Conservation (phyloP, 176 grass and related monocot genomes). For the maize (Zea mays) region Zm-B73-REFERENCE-NAM-5.0 NC_050103.1:19470001-19470500, state of each 20-base stretch:
- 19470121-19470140: slow-evolving; percentile 29
- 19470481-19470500: slow-evolving; percentile 75
- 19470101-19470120: neutral
- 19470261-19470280: slow-evolving; percentile 52
- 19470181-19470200: slow-evolving; percentile 45
- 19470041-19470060: too few relatives aligned
- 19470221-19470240: slow-evolving; percentile 54
- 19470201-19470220: slow-evolving; percentile 42
- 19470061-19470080: too few relatives aligned
- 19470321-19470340: slow-evolving; percentile 62
- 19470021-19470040: too few relatives aligned
- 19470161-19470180: slow-evolving; percentile 52
- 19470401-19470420: slow-evolving; percentile 55
- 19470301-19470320: slow-evolving; percentile 40
- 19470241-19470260: slow-evolving; percentile 49
- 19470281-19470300: slow-evolving; percentile 55
- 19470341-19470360: slow-evolving; percentile 53
- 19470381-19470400: slow-evolving; percentile 55
- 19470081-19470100: too few relatives aligned
- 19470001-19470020: too few relatives aligned
- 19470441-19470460: slow-evolving; percentile 80
- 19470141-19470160: slow-evolving; percentile 33
- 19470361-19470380: slow-evolving; percentile 70
- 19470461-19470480: slow-evolving; percentile 60
- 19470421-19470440: slow-evolving; percentile 69